phyloP scores from a whole-genome alignment of 495 filamentous ascomycete genomes.

The Penicillium goetzii region DNA sequence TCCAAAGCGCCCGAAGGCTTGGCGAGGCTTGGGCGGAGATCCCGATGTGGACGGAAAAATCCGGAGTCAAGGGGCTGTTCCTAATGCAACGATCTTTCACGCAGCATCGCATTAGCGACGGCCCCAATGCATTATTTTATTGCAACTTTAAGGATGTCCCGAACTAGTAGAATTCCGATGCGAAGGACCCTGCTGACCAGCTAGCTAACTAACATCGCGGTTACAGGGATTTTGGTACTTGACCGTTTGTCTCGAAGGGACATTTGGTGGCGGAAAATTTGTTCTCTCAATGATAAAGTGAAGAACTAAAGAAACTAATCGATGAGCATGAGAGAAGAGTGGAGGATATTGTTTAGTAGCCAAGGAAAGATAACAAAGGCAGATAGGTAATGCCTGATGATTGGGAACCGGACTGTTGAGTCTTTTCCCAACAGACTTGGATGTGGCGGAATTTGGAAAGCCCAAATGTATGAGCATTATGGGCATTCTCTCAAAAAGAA shows the following conservation, averaged over 20 bases:
- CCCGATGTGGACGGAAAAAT: neutral
- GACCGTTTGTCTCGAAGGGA: too few species aligned
- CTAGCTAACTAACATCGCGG: too few species aligned
- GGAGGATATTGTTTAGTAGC: neutral
- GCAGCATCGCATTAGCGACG: neutral
- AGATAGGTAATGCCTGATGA: neutral
- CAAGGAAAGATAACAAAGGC: neutral
- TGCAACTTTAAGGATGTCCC: too few species aligned
- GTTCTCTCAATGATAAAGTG: too few species aligned
- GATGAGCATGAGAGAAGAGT: neutral
- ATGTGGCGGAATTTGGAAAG: neutral
- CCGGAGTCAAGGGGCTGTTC: neutral
- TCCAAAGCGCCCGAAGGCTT: neutral
- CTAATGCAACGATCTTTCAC: neutral
- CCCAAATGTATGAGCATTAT: neutral
- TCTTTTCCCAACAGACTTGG: neutral
- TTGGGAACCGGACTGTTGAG: neutral
- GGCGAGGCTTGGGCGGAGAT: constrained; percentile 3
- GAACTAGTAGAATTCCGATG: too few species aligned
- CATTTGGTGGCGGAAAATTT: too few species aligned
- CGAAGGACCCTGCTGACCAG: too few species aligned
- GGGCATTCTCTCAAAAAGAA: neutral
- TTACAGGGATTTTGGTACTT: too few species aligned
- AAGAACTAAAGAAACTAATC: too few species aligned
- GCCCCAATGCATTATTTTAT: too few species aligned